Conservation (phyloP, 352 stramenopile species). For the Globisporangium cylindrosporum region DNA sequence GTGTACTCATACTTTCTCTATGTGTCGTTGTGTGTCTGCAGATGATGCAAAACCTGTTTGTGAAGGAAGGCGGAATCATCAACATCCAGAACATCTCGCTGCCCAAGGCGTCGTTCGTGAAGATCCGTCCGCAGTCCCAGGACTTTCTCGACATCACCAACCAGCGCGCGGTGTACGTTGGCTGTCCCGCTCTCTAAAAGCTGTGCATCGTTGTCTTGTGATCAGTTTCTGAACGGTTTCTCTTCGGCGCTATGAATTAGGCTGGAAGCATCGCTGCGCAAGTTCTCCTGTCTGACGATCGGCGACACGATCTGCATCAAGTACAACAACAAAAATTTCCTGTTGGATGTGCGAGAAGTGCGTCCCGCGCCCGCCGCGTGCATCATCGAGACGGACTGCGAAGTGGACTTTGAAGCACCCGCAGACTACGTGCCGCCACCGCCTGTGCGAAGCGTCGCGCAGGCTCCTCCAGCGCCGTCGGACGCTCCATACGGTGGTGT, state of each 20-base stretch:
- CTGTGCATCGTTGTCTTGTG: not conserved
- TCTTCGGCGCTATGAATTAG: conserved; percentile 21
- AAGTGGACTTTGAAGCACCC: conserved; percentile 99
- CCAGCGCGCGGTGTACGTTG: conserved; percentile 92
- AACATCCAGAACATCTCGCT: conserved; percentile 96
- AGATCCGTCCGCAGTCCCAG: conserved; percentile 97
- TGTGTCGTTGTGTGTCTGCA: conserved; percentile 16
- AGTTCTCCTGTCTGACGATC: conserved; percentile 97
- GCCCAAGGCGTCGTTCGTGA: conserved; percentile 97
- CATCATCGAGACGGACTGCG: conserved; percentile 99
- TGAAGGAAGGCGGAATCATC: conserved; percentile 92
- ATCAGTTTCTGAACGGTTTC: not conserved
- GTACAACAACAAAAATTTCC: conserved; percentile 99
- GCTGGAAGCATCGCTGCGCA: conserved; percentile 76
- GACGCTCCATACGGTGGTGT: conserved; percentile 66
- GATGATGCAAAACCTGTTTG: conserved; percentile 99
- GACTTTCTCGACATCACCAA: conserved; percentile 99
- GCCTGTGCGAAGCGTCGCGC: conserved; percentile 19
- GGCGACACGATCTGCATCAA: conserved; percentile 98
- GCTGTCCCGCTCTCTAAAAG: conserved; percentile 17
- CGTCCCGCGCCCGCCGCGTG: conserved; percentile 94
- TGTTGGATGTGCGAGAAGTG: conserved; percentile 98
- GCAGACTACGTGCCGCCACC: conserved; percentile 71
- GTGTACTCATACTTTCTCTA: not conserved
- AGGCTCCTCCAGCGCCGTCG: conserved; percentile 36